These are phyloP conservation scores for Nidula niveotomentosa DNA, from an alignment of 1,284 basidiomycete species.

Conservation along the genomic window DNA sequence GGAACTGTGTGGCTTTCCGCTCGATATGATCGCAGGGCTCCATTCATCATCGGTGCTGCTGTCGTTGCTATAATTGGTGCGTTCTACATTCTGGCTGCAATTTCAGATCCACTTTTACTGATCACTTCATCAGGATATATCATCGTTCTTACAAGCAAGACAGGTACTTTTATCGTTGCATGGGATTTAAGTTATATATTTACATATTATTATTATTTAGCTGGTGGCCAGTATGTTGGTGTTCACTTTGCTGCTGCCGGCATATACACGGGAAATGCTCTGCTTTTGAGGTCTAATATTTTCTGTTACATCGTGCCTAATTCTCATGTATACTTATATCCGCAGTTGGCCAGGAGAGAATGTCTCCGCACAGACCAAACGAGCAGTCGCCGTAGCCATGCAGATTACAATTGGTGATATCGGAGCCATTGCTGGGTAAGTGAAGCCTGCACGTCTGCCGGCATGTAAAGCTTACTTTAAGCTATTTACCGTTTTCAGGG, in stretches of 20 bases:
- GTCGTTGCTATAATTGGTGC: conserved; percentile 54
- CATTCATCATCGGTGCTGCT: conserved; percentile 58
- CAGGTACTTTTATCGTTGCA: conserved; percentile 21
- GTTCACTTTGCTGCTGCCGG: conserved; percentile 61
- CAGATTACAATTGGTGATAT: conserved; percentile 69
- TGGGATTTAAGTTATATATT: too few relatives aligned
- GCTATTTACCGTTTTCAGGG: conserved; percentile 19
- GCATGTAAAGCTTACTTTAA: too few relatives aligned
- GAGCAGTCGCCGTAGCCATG: conserved; percentile 64
- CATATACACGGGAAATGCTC: conserved; percentile 60
- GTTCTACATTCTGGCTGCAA: conserved; percentile 3
- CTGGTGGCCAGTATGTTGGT: conserved; percentile 60
- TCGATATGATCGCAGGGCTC: conserved; percentile 44
- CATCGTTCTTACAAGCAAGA: conserved; percentile 52
- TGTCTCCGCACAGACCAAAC: conserved; percentile 70
- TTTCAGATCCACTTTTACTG: not conserved
- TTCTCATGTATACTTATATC: not conserved
- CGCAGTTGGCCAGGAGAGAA: conserved; percentile 68
- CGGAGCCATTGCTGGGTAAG: conserved; percentile 57
- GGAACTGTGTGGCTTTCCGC: conserved; percentile 50
- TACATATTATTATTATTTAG: conserved; percentile 22
- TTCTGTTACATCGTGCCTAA: not conserved
- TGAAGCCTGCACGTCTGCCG: not conserved
- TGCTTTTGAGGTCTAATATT: conserved; percentile 43
- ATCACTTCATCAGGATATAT: conserved; percentile 48